Evolutionary conservation across 1,284 basidiomycete species (phyloP).

Genomic region (Porodaedalea pini): DNA sequence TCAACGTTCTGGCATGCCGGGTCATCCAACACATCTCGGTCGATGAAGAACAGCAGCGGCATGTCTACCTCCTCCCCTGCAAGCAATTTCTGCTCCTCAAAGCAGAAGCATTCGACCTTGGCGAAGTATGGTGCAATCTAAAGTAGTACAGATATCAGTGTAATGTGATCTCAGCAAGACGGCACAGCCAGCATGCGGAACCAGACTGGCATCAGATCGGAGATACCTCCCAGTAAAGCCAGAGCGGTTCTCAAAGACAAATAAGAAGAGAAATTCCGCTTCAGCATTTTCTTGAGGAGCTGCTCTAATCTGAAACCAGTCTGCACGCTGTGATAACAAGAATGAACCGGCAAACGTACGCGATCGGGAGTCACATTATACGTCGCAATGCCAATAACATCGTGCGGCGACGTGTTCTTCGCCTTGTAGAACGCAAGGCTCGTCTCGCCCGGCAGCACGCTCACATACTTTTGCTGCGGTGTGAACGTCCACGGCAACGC

Average conservation of each 20-base stretch:
- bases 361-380: conserved; percentile 95
- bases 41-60: conserved; percentile 98
- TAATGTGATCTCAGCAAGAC: background rate
- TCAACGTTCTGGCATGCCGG: conserved; percentile 82
- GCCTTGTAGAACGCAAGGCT: conserved; percentile 97
- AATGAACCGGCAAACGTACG: conserved; percentile 48
- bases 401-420: conserved; percentile 79
- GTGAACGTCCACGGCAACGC: conserved; percentile 91
- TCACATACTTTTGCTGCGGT: conserved; percentile 88
- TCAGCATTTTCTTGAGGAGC: too few relatives aligned
- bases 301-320: too few relatives aligned
- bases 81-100: conserved; percentile 95
- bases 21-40: conserved; percentile 93
- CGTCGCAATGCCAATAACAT: conserved; percentile 97
- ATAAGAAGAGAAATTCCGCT: too few relatives aligned
- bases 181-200: background rate
- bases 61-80: conserved; percentile 98
- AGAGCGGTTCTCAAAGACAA: too few relatives aligned
- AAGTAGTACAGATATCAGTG: background rate
- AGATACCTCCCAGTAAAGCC: too few relatives aligned
- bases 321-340: too few relatives aligned
- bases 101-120: conserved; percentile 99
- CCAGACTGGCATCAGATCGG: background rate
- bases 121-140: conserved; percentile 98
- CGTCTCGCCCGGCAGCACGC: conserved; percentile 93